Evolutionary conservation across 2,329 filamentous ascomycete genomes (phyloP).

Genomic region (Stagonosporopsis vannaccii): DNA sequence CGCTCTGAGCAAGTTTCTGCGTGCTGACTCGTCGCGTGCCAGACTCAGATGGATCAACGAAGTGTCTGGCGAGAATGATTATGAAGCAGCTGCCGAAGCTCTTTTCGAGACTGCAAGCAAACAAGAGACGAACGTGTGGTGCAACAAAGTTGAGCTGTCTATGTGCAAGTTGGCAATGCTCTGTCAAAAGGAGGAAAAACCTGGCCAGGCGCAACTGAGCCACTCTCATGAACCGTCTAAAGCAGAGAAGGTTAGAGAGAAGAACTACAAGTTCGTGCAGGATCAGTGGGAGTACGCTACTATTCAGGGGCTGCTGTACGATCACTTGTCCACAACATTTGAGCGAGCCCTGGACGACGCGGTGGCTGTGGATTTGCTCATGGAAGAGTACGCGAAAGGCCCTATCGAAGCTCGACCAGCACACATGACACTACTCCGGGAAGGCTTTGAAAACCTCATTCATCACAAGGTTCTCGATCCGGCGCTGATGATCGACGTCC

Average conservation of each 20-base stretch:
- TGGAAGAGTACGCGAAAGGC: conserved; percentile 68
- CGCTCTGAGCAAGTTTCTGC: conserved; percentile 80
- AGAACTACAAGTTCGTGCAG: conserved; percentile 54
- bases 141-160: conserved; percentile 90
- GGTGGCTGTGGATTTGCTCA: conserved; percentile 77
- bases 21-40: conserved; percentile 72
- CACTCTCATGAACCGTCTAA: conserved; percentile 37
- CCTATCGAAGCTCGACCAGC: conserved; percentile 67
- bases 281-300: conserved; percentile 72
- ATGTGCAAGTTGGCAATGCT: conserved; percentile 80
- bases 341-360: conserved; percentile 78
- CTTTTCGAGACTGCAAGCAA: conserved; percentile 73
- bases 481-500: conserved; percentile 71
- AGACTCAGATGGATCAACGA: conserved; percentile 97
- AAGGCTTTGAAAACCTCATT: conserved; percentile 73
- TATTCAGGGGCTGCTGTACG: conserved; percentile 81
- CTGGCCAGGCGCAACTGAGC: conserved; percentile 41
- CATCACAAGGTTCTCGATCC: conserved; percentile 71
- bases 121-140: conserved; percentile 84
- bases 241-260: conserved; percentile 51
- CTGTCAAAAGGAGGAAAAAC: conserved; percentile 57
- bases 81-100: conserved; percentile 73
- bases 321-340: conserved; percentile 72
- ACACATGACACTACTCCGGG: conserved; percentile 74
- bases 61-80: conserved; percentile 77